Evolutionary conservation across 202 grass and related monocot genomes (phyloP).

Genomic region (Dendrocalamus latiflorus): DNA sequence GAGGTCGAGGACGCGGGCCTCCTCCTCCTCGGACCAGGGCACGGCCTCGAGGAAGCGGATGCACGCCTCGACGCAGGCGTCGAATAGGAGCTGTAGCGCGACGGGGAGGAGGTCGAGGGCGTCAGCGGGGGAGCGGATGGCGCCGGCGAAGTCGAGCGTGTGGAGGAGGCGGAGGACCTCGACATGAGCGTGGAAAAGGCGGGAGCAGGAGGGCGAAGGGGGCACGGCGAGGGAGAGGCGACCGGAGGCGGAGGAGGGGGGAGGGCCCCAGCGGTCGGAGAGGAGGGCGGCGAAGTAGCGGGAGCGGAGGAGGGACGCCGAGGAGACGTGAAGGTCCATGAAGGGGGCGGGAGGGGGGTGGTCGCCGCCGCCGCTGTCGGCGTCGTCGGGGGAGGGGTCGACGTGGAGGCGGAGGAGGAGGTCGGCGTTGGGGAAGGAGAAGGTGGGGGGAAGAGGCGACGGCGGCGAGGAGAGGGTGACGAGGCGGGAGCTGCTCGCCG

Average conservation of each 20-base stretch:
- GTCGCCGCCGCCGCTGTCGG: no score
- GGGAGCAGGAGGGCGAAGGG: neutral
- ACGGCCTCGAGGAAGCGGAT: constrained; percentile 84
- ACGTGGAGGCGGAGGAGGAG: no score
- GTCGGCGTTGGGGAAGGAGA: constrained; percentile 43
- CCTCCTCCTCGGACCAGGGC: constrained; percentile 84
- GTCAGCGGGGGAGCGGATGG: constrained; percentile 49
- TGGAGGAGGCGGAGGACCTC: constrained; percentile 72
- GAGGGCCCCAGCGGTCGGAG: constrained; percentile 54
- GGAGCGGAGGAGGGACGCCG: constrained; percentile 56
- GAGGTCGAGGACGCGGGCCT: constrained; percentile 51
- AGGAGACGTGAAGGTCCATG: constrained; percentile 50
- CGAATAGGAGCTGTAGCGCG: constrained; percentile 79
- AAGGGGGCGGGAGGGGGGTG: neutral
- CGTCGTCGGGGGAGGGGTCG: no score
- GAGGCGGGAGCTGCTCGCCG: constrained; percentile 58
- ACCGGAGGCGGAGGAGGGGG: constrained; percentile 5
- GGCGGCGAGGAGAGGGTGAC: constrained; percentile 34
- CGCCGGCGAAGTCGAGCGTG: constrained; percentile 66
- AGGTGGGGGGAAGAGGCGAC: constrained; percentile 6
- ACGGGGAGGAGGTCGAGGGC: constrained; percentile 74
- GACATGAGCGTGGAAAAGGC: constrained; percentile 65
- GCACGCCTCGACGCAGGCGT: constrained; percentile 65
- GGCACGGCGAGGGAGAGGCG: constrained; percentile 26
- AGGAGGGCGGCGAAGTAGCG: constrained; percentile 77